Percentiles rank a stretch among this genome's conserved stretches.
phyloP scores from a whole-genome alignment of 2,329 filamentous ascomycete genomes.

The Calonectria naviculata region DNA sequence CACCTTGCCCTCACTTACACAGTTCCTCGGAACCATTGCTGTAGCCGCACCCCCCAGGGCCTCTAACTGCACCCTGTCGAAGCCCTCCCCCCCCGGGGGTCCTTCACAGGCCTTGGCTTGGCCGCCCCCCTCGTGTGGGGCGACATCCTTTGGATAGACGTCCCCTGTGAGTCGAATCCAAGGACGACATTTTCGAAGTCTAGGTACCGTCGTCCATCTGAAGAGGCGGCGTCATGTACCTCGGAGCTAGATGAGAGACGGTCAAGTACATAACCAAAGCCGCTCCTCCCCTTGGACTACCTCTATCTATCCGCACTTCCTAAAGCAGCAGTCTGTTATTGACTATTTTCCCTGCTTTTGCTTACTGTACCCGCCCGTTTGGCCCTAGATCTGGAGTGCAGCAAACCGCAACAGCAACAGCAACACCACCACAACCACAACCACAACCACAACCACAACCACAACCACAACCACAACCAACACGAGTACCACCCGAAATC shows the following conservation, averaged over 20 bases:
- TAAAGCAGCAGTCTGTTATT: constrained; percentile 41
- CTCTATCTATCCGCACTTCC: constrained; percentile 32
- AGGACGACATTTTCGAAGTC: constrained; percentile 33
- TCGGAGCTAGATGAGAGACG: constrained; percentile 30
- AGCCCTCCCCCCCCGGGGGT: constrained; percentile 10
- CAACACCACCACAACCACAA: constrained; percentile 21
- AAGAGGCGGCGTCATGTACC: constrained; percentile 28
- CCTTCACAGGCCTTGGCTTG: constrained; percentile 30
- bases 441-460: constrained; percentile 13
- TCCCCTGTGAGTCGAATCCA: constrained; percentile 35
- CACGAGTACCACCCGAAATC: constrained; percentile 15
- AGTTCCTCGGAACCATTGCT: neutral
- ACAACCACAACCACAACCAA: constrained; percentile 15
- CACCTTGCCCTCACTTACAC: constrained; percentile 8
- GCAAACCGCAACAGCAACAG: constrained; percentile 16
- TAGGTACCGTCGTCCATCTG: constrained; percentile 32
- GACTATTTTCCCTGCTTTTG: constrained; percentile 25
- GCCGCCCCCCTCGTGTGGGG: constrained; percentile 29
- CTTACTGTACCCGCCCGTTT: constrained; percentile 24
- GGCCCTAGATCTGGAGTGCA: constrained; percentile 26
- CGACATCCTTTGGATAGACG: constrained; percentile 30
- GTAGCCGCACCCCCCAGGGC: neutral
- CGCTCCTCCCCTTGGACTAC: constrained; percentile 38
- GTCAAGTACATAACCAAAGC: constrained; percentile 43
- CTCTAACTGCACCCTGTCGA: neutral